phyloP scores from a whole-genome alignment of 495 filamentous ascomycete species.

The Thermochaetoides thermophila region DNA sequence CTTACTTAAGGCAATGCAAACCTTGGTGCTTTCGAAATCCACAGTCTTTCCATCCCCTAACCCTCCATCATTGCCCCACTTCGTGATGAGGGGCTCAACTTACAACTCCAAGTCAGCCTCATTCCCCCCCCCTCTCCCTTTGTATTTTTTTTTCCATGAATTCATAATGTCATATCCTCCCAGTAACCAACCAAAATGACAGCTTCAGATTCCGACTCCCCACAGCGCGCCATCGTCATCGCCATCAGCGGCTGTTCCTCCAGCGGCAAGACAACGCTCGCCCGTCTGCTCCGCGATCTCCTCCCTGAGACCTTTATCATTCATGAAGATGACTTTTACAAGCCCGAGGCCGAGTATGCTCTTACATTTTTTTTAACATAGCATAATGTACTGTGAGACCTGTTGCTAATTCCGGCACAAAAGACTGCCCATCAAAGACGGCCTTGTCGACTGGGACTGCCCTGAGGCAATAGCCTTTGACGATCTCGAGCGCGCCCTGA shows the following conservation, averaged over 20 bases:
- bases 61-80: too few relatives aligned
- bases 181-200: constrained; percentile 22
- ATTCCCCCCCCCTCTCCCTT: too few relatives aligned
- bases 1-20: too few relatives aligned
- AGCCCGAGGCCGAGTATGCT: constrained; percentile 53
- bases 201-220: too few relatives aligned
- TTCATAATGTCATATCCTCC: not conserved
- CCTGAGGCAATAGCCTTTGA: constrained; percentile 52
- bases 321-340: constrained; percentile 90
- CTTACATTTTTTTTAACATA: too few relatives aligned
- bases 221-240: constrained; percentile 38
- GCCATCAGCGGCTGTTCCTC: constrained; percentile 64
- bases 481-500: constrained; percentile 44
- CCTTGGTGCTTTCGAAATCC: too few relatives aligned
- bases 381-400: too few relatives aligned
- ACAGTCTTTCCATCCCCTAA: too few relatives aligned
- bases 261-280: constrained; percentile 68
- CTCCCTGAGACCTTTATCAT: constrained; percentile 64
- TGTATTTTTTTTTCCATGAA: too few relatives aligned
- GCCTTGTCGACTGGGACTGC: constrained; percentile 79
- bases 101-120: too few relatives aligned
- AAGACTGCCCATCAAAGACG: constrained; percentile 36
- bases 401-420: not conserved
- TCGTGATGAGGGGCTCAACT: too few relatives aligned
- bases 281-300: constrained; percentile 55